These are phyloP conservation scores for Erodium texanum DNA, from an alignment of 441 rosid genomes.

Conservation along the genomic window DNA sequence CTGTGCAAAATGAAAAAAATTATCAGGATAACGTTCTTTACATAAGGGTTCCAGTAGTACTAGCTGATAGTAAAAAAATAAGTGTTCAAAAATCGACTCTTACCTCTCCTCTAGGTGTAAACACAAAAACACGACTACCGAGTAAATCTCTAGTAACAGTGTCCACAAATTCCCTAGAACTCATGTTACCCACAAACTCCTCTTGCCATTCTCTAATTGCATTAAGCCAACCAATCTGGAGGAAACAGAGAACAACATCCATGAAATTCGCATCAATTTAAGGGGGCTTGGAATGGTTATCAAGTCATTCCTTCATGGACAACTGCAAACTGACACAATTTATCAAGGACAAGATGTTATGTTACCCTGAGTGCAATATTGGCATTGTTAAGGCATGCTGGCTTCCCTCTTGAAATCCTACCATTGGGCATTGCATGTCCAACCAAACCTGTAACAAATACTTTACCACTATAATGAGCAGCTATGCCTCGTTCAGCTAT, in stretches of 20 bases:
- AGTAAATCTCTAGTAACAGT: constrained; percentile 81
- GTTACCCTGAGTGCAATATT: constrained; percentile 88
- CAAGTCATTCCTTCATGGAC: constrained; percentile 22
- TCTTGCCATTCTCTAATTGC: constrained; percentile 99
- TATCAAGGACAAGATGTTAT: constrained; percentile 23
- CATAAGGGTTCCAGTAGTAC: neutral
- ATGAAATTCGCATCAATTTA: constrained; percentile 31
- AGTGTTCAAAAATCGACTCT: constrained; percentile 11
- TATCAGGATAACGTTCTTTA: constrained; percentile 9
- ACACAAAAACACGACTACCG: constrained; percentile 92
- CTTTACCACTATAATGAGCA: constrained; percentile 91
- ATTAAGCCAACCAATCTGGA: constrained; percentile 96
- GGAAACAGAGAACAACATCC: constrained; percentile 33
- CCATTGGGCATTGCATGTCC: constrained; percentile 55
- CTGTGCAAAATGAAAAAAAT: constrained; percentile 31
- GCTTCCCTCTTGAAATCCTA: constrained; percentile 70
- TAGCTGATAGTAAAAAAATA: neutral
- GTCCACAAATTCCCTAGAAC: constrained; percentile 98
- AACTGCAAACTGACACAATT: constrained; percentile 17
- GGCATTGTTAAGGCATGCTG: constrained; percentile 80
- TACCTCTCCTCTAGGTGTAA: constrained; percentile 97
- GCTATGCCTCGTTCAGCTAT: constrained; percentile 98
- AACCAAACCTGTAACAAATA: constrained; percentile 60
- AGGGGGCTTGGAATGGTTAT: constrained; percentile 15
- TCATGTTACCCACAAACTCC: constrained; percentile 99